phyloP scores from a whole-genome alignment of 1,284 basidiomycete species.

The Sporisorium scitamineum region DNA sequence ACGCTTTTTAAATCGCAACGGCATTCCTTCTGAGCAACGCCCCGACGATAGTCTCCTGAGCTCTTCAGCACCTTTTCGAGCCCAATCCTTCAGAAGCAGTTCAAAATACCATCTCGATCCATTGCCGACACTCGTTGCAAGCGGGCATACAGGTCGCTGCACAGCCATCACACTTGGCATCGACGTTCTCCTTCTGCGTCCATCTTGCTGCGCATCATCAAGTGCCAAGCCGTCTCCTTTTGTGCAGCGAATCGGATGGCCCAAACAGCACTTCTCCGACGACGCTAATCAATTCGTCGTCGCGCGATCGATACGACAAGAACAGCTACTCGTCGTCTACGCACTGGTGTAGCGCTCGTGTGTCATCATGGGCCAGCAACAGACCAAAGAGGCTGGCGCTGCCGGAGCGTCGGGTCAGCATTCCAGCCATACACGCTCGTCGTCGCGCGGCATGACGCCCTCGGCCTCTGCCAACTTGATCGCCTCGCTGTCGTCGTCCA shows the following conservation, averaged over 20 bases:
- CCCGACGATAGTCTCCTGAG: neutral
- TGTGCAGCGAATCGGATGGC: constrained; percentile 5
- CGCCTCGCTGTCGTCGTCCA: constrained; percentile 35
- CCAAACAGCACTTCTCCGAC: neutral
- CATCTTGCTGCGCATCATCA: neutral
- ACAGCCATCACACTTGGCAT: neutral
- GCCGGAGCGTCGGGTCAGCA: constrained; percentile 16
- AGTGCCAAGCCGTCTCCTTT: neutral
- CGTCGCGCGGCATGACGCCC: constrained; percentile 39
- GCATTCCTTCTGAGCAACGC: neutral
- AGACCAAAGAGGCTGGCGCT: constrained; percentile 49
- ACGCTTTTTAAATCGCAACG: neutral
- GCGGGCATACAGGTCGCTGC: neutral
- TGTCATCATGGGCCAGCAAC: constrained; percentile 46
- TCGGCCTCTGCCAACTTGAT: constrained; percentile 31
- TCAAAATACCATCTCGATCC: no score
- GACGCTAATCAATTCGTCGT: neutral
- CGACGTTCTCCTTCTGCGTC: neutral
- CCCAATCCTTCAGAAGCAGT: neutral
- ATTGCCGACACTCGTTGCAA: no score
- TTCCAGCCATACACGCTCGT: constrained; percentile 24
- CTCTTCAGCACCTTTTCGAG: neutral
- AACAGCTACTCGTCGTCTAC: neutral
- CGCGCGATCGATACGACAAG: neutral
- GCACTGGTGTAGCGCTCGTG: neutral